Evolutionary conservation across 352 stramenopile genomes (phyloP).

Genomic region (Pythium chondricola): DNA sequence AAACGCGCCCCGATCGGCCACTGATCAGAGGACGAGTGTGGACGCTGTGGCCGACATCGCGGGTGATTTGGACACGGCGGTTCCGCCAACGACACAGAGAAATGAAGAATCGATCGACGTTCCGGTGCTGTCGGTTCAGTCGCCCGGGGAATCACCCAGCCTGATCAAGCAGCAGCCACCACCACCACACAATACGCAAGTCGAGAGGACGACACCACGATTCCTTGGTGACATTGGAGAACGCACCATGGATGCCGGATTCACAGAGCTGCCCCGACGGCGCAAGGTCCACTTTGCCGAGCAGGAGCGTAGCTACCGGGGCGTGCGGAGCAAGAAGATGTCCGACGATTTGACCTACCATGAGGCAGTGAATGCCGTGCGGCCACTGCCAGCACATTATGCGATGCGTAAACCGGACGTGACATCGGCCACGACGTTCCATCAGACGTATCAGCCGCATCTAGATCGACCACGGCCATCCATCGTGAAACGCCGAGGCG

Average conservation of each 20-base stretch:
- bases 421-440: slow-evolving; percentile 8
- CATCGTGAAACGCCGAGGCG: slow-evolving; percentile 10
- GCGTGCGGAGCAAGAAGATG: background rate
- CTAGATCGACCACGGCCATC: background rate
- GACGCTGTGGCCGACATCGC: background rate
- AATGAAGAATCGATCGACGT: too few species aligned
- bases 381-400: background rate
- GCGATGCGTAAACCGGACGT: background rate
- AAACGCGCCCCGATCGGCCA: background rate
- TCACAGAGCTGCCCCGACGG: slow-evolving; percentile 6
- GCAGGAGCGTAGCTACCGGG: slow-evolving; percentile 9
- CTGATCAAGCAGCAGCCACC: too few species aligned
- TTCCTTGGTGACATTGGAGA: background rate
- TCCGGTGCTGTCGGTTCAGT: too few species aligned
- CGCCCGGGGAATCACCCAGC: too few species aligned
- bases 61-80: background rate
- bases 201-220: background rate
- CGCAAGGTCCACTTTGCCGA: slow-evolving; percentile 17
- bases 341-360: slow-evolving; percentile 6
- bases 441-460: slow-evolving; percentile 13
- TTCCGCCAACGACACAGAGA: background rate
- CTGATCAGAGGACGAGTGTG: slow-evolving; percentile 12
- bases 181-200: background rate
- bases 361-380: slow-evolving; percentile 3
- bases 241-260: too few species aligned